phyloP scores from a whole-genome alignment of 2,329 filamentous ascomycete genomes.

The Venturiaceae sp. region DNA sequence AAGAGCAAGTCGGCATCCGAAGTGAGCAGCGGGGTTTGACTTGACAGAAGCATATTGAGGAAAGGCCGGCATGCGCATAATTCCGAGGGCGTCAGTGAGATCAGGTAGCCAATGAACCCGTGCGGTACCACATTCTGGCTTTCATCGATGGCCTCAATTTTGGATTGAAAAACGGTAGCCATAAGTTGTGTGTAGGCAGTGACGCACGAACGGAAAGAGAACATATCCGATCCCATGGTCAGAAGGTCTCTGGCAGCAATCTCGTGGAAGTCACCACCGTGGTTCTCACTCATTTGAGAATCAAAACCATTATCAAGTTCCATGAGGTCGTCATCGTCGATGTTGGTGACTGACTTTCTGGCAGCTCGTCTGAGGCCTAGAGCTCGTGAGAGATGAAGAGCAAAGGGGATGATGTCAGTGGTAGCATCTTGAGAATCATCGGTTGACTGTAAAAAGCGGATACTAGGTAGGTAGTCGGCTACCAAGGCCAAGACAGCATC shows the following conservation, averaged over 20 bases:
- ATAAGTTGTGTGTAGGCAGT: slow-evolving; percentile 9
- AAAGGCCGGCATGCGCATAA: slow-evolving; percentile 11
- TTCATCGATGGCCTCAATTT: slow-evolving; percentile 5
- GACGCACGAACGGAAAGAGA: slow-evolving; percentile 19
- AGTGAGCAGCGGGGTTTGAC: slow-evolving; percentile 15
- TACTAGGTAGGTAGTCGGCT: slow-evolving; percentile 20
- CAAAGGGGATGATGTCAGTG: slow-evolving; percentile 20
- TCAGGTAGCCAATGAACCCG: slow-evolving; percentile 10
- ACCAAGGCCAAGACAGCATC: slow-evolving; percentile 30
- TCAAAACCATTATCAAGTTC: slow-evolving; percentile 58
- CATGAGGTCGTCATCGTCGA: slow-evolving; percentile 43
- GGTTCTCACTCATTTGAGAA: slow-evolving; percentile 32
- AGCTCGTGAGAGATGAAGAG: slow-evolving; percentile 22
- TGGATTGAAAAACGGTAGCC: neutral
- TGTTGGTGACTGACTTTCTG: neutral
- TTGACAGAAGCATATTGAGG: slow-evolving; percentile 9
- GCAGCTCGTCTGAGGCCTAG: slow-evolving; percentile 10
- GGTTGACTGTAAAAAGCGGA: slow-evolving; percentile 11
- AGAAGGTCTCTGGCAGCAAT: neutral
- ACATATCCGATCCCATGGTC: slow-evolving; percentile 16
- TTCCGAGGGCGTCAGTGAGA: slow-evolving; percentile 9
- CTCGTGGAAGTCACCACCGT: neutral
- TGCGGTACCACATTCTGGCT: slow-evolving; percentile 7
- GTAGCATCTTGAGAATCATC: slow-evolving; percentile 12
- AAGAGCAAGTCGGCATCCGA: slow-evolving; percentile 35